A percentile compares a stretch with the other conserved stretches of the same genome.
Conservation (phyloP, 352 stramenopile genomes). For the Globisporangium orthogonon region DNA sequence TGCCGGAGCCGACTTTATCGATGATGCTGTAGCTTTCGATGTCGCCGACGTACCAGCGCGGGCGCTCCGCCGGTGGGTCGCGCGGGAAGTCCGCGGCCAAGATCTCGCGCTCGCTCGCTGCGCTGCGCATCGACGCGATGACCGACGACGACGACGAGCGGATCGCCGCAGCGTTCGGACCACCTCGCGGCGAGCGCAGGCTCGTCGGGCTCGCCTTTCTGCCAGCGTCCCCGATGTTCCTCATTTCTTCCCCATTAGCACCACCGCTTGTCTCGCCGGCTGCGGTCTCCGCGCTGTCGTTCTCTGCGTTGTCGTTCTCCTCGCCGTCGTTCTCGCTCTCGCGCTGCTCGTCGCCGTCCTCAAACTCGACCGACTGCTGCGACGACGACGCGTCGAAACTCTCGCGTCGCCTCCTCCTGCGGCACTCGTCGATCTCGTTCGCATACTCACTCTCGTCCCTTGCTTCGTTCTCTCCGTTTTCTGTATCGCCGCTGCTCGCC, state of each 20-base stretch:
- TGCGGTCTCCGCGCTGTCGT: slow-evolving; percentile 1
- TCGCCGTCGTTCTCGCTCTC: neutral
- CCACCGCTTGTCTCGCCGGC: neutral
- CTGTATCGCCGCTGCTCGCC: neutral
- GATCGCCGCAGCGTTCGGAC: slow-evolving; percentile 12
- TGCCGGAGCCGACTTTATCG: slow-evolving; percentile 82
- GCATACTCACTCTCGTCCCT: slow-evolving; percentile 11
- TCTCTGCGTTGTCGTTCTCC: slow-evolving; percentile 17
- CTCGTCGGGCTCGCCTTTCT: slow-evolving; percentile 1
- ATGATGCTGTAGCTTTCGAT: slow-evolving; percentile 88
- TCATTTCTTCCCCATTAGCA: neutral
- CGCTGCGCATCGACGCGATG: slow-evolving; percentile 65
- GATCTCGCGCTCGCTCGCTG: slow-evolving; percentile 70
- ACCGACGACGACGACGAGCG: slow-evolving; percentile 39
- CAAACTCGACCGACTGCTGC: slow-evolving; percentile 2
- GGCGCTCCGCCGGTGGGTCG: slow-evolving; percentile 31
- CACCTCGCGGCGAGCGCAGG: slow-evolving; percentile 5
- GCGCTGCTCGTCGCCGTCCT: neutral
- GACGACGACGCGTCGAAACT: neutral
- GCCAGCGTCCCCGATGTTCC: neutral
- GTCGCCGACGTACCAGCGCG: slow-evolving; percentile 77
- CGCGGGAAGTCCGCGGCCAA: slow-evolving; percentile 35
- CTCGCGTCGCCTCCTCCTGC: too few relatives aligned
- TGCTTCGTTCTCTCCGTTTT: slow-evolving; percentile 13
- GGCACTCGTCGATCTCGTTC: neutral